phyloP scores from a whole-genome alignment of 2,329 filamentous ascomycete species.

The Aspergillus tamarii region DNA sequence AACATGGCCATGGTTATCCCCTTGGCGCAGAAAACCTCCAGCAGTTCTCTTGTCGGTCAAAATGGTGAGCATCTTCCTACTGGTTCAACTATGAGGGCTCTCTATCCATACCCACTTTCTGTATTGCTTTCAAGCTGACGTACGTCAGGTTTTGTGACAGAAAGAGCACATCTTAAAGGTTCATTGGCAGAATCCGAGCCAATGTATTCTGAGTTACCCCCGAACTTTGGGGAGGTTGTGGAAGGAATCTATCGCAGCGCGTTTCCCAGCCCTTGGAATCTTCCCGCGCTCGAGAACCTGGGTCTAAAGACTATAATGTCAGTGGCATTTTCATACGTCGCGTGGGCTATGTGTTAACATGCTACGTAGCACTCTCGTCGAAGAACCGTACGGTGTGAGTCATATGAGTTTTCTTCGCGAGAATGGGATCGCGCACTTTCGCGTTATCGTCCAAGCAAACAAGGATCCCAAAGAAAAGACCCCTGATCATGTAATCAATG shows the following conservation, averaged over 20 bases:
- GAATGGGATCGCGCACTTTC: conserved; percentile 71
- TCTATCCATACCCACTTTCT: neutral
- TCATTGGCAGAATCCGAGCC: conserved; percentile 29
- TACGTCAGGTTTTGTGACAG: conserved; percentile 8
- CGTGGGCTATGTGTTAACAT: conserved; percentile 1
- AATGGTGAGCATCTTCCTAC: conserved; percentile 10
- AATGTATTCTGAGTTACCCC: conserved; percentile 46
- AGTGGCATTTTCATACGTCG: conserved; percentile 34
- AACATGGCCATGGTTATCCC: conserved; percentile 20
- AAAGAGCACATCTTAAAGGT: conserved; percentile 34
- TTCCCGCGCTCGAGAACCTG: conserved; percentile 68
- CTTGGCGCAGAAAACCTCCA: conserved; percentile 19
- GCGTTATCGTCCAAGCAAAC: conserved; percentile 83
- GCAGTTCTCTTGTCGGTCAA: conserved; percentile 17
- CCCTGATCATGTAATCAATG: conserved; percentile 66
- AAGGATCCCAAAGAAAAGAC: conserved; percentile 73
- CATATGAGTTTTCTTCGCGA: conserved; percentile 64
- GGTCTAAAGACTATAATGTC: conserved; percentile 79
- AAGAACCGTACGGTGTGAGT: conserved; percentile 58
- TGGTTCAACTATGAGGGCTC: neutral
- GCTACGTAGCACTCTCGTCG: conserved; percentile 61
- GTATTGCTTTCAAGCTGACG: neutral
- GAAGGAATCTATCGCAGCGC: conserved; percentile 79
- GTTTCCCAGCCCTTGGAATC: conserved; percentile 73
- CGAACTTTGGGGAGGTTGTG: conserved; percentile 77